Evolutionary conservation across 164 flowering plant genomes (phyloP), one percentile per base, ranked within the genome.

Genomic region (Chimonanthus praecox): DNA sequence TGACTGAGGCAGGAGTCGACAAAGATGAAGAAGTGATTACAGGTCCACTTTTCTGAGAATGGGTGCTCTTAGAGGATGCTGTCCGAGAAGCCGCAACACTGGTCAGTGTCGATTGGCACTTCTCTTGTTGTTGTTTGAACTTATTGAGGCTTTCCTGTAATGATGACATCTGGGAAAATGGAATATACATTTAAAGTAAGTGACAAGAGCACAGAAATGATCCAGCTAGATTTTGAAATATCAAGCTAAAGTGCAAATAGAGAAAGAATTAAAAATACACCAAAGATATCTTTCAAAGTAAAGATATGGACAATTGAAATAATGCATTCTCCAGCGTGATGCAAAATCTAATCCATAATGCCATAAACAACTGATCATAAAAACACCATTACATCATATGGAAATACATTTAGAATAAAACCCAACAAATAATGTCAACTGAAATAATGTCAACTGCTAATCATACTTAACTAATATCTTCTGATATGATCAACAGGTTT

Each of bases 71-170:
- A 6, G 85, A 72, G 58, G 89, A 18, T 70, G 85, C 84, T 71
- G 87, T 70, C 66, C 79, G 80, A 7, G 86, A 83, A 8, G 68
- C 50, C 7, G 78, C 71, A 65, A 84, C 83, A 75, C 81, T 82
- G 2, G 82, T 66, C 10, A 90, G 83, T 15, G 85, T 88, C 0
- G 88, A 71, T 64, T 90, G 92, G 70, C 89, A 85, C 73, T 79
- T 87, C 81, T 87, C 87, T 73, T 88, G 92, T 78, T 90, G 94
- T 73, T 77, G 84, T 77, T 87, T 80, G 80, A 90, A 90, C 71
- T 63, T 86, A 33, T 78, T 78, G 48, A 90, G 82, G 11, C 80
- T 71, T 49, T 86, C 88, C 79, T 86, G 78, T 74, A 88, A 74
- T 2, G 86, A 68, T 16, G 69, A 21, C 68, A 63, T 72, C 68